Base-by-base conservation (phyloP, 2,329 filamentous ascomycete genomes). In the Samsoniella hepiali region DNA sequence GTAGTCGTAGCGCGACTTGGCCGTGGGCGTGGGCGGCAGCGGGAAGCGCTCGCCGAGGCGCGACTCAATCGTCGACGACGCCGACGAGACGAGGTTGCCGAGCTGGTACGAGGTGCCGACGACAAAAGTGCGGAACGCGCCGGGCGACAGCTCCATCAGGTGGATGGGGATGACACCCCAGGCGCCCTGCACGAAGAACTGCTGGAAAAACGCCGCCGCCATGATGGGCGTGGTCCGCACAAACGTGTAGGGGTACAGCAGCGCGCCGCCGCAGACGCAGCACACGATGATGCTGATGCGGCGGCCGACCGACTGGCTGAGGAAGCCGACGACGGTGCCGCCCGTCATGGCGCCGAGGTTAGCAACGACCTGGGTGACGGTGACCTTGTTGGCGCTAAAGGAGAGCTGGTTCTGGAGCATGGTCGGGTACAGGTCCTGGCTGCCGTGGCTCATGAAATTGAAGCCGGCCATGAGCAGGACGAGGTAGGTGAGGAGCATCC, bases 401-500 rank as follows among this genome's bases (percentile, higher is more conserved):
- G 71, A 73, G 66, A 82, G 84, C 72, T 87, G 82, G 68, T 83
- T 84, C 66, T 78, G 73, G 31, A 88, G 72, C 82, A 88, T 82
- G 27, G 84, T 86, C 2, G 84, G 84, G 68, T 87, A 87, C 34
- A 88, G 72, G 68, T 86, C 84, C 73, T 90, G 75, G 29, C 86
- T 89, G 61, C 90, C 90, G 72, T 93, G 91, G 22, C 88, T 90
- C 90, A 95, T 93, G 72, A 95, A 96, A 77, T 96, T 96, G 80
- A 96, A 95, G 4, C 91, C 91, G 1, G 91, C 89, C 91, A 96
- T 96, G 45, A 96, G 80, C 27, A 96, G 79, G 7, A 96, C 91
- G 63, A 96, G 81, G 76, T 97, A 97, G 42, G 87, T 79, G 63
- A 97, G 80, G 2, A 96, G 76, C 15, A 91, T 67, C 93, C 93